Base-by-base conservation (phyloP, 148 eudicot species). In the Persicaria maculosa region DNA sequence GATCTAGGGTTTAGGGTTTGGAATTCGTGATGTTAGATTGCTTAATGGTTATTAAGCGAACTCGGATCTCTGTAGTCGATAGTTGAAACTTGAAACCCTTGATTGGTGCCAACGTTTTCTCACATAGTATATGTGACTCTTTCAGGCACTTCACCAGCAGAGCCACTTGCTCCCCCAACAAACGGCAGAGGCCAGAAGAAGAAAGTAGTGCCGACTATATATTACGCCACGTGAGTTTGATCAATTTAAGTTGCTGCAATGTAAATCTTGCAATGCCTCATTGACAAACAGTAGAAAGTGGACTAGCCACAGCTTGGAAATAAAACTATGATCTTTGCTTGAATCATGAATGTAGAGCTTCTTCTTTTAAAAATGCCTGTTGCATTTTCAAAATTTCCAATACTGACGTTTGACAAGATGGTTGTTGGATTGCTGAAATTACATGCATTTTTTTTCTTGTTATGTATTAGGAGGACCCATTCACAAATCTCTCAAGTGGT, bases 401-500 rank as follows among this genome's bases (percentile, higher is more conserved):
- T 14, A 36, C 9, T 43, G 47, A 65, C 43, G 70, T 5, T 40
- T 57, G 44, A 20, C 47, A 19, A 40, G 68, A 46, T 72, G 57
- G 15, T 22, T 72, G 62, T 22, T 72, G 62, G 61, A 36, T 58
- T 72, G 50, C 72, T 70, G 44, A 17, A 62, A 44, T 75, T 44
- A 45, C 72, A 75, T 50, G 52, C 75, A 31, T 25, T 48, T 73
- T 44, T 48, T 45, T 17, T 61, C 46, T 64, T 79, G 50, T 17
- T 62, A 59, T 77, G 65, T 77, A 46, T 65, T 72, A 95, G 99
- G 94, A 90, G 99, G 79, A 95, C 99, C 46, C 99, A 95, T 83
- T 73, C 97, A 43, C 99, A 95, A 77, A 82, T 95, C 78, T 79
- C 86, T 78, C 99, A 95, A 84, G 99, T 90, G 81, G 84, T 92